Evolutionary conservation across 257 asterid genomes (phyloP), one percentile per base, ranked within the genome.

Genomic region (Asclepias syriaca): DNA sequence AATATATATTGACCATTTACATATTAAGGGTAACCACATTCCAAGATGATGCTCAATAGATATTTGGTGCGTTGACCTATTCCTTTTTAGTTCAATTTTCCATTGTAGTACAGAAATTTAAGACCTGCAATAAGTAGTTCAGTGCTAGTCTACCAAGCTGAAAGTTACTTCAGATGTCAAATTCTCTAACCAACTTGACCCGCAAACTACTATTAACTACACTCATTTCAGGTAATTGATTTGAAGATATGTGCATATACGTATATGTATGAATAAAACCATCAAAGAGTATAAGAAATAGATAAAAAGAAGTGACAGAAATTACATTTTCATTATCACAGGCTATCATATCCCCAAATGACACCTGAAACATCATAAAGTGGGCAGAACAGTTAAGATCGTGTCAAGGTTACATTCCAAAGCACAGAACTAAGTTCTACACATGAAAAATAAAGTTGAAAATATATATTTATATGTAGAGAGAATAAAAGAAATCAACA

Each of bases 271-370:
- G 1, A 8, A 40, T 40, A 40, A 40, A 40, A 40, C 45, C 8
- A 8, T 8, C 43, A 58, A 60, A 14, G 37, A 59, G 43, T n/a
- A 27, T 15, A 22, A 22, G 19, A 32, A 18, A 69, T 66, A 72
- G 43, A 59, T 54, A 53, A 46, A 49, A 69, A 54, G 72, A 45
- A 71, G 66, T 29, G 34, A 58, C 73, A 65, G 77, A 66, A 70
- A 68, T 57, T 81, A 93, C 97, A 46, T 86, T 88, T 78, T 95
- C 98, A 82, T 95, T 95, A 91, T 95, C 99, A 49, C 99, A 95
- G 60, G 99, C 98, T 84, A 95, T 95, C 99, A 95, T 95, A 83
- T 95, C 98, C 68, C 99, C 98, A 69, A 90, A 95, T 56, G 98
- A 95, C 9, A 92, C 96, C 97, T 90, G 97, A 66, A 78, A 55